These are phyloP conservation scores for Erysimum cheiranthoides DNA, from an alignment of 345 rosid species.

Conservation along the genomic window DNA sequence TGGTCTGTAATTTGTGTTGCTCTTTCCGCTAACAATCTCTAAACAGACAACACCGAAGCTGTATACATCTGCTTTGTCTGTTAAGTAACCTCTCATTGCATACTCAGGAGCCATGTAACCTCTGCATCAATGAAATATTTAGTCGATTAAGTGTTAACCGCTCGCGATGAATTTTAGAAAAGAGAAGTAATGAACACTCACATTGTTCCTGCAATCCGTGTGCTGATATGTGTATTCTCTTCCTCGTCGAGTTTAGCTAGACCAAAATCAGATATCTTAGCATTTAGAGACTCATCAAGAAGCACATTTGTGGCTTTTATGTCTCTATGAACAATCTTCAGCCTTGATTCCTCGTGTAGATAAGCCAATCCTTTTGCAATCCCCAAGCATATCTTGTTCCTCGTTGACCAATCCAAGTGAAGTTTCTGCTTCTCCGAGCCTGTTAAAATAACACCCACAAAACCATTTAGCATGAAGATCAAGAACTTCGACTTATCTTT, in stretches of 20 bases:
- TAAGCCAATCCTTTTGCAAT: slow-evolving; percentile 70
- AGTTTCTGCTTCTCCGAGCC: slow-evolving; percentile 53
- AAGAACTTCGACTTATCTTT: background rate
- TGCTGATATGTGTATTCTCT: slow-evolving; percentile 72
- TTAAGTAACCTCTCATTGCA: slow-evolving; percentile 98
- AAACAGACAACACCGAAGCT: slow-evolving; percentile 84
- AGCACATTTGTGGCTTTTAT: slow-evolving; percentile 74
- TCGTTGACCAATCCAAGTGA: slow-evolving; percentile 64
- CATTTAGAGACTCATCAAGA: slow-evolving; percentile 58
- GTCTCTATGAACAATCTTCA: slow-evolving; percentile 77
- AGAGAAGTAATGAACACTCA: slow-evolving; percentile 37
- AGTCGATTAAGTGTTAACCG: background rate
- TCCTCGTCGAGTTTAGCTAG: slow-evolving; percentile 74
- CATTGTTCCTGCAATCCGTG: slow-evolving; percentile 73
- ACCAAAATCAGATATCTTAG: slow-evolving; percentile 76
- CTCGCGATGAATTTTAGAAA: background rate
- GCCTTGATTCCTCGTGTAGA: slow-evolving; percentile 72
- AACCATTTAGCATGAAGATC: background rate
- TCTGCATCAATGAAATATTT: slow-evolving; percentile 45
- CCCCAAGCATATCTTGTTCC: slow-evolving; percentile 68
- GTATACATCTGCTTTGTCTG: slow-evolving; percentile 92
- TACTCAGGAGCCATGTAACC: slow-evolving; percentile 99
- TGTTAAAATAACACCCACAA: slow-evolving; percentile 8
- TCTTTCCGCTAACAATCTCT: slow-evolving; percentile 91
- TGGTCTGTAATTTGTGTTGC: slow-evolving; percentile 96